phyloP scores from a whole-genome alignment of 2,329 filamentous ascomycete species.

The Aspergillus sp. region DNA sequence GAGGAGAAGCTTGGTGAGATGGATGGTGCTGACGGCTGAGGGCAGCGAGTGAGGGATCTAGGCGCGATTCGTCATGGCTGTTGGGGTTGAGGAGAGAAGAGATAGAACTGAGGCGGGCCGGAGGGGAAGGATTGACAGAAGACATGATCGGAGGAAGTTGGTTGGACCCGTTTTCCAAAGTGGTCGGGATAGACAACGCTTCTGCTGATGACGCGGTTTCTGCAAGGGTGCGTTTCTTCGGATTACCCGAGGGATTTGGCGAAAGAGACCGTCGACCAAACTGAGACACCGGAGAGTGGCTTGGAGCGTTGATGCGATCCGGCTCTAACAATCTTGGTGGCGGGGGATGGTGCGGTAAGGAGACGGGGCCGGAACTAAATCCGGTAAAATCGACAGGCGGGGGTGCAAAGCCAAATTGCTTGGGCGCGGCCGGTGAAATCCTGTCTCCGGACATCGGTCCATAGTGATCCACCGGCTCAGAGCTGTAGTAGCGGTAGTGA shows the following conservation, averaged over 20 bases:
- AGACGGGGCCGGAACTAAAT: constrained; percentile 39
- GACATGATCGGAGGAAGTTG: constrained; percentile 43
- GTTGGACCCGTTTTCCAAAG: constrained; percentile 37
- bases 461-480: constrained; percentile 43
- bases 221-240: constrained; percentile 40
- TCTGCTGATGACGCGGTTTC: constrained; percentile 35
- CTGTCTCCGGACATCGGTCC: constrained; percentile 43
- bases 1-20: constrained; percentile 28
- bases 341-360: constrained; percentile 35
- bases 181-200: constrained; percentile 27
- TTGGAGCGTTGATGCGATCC: constrained; percentile 27
- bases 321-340: constrained; percentile 35
- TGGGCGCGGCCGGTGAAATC: constrained; percentile 46
- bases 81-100: constrained; percentile 68
- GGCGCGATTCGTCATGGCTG: constrained; percentile 38
- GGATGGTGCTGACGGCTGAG: constrained; percentile 32
- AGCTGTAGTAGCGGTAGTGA: constrained; percentile 37
- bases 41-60: constrained; percentile 44
- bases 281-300: constrained; percentile 31
- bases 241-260: constrained; percentile 31
- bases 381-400: constrained; percentile 54
- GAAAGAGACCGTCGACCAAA: constrained; percentile 36
- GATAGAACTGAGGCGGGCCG: constrained; percentile 70
- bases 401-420: constrained; percentile 38
- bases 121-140: constrained; percentile 41